phyloP scores from a whole-genome alignment of 441 rosid species.

The Sinapis alba region DNA sequence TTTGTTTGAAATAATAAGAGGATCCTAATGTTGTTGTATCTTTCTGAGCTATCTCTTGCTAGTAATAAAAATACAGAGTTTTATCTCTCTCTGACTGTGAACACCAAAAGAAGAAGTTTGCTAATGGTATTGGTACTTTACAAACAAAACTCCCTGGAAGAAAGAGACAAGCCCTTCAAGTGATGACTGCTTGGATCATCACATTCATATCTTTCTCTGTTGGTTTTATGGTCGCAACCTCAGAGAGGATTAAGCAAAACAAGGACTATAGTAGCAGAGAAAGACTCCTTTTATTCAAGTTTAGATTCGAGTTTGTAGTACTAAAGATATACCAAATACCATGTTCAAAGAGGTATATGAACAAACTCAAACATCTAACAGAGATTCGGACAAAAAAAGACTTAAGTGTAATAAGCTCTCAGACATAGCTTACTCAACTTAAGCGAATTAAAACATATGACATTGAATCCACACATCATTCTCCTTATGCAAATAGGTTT shows the following conservation, averaged over 20 bases:
- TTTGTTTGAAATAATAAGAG: not conserved
- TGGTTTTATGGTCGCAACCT: not conserved
- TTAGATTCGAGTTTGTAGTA: conserved; percentile 18
- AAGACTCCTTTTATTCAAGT: not conserved
- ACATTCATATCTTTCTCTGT: not conserved
- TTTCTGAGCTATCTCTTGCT: not conserved
- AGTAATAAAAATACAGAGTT: not conserved
- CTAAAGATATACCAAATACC: conserved; percentile 4
- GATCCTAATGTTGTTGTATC: not conserved
- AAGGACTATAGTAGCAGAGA: not conserved
- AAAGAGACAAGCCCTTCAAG: not conserved
- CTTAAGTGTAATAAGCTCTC: conserved; percentile 4
- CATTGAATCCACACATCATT: conserved; percentile 20
- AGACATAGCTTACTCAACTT: conserved; percentile 24
- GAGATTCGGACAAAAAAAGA: conserved; percentile 5
- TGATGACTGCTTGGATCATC: no score
- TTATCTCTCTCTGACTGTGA: not conserved
- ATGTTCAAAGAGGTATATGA: conserved; percentile 21
- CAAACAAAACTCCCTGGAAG: not conserved
- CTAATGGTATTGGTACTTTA: not conserved
- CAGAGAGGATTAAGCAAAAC: not conserved
- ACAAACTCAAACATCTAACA: conserved; percentile 27
- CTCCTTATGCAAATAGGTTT: conserved; percentile 24
- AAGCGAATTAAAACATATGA: conserved; percentile 6
- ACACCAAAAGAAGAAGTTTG: not conserved